phyloP scores from a whole-genome alignment of 129 eudicot species.

The Glebionis coronaria region DNA sequence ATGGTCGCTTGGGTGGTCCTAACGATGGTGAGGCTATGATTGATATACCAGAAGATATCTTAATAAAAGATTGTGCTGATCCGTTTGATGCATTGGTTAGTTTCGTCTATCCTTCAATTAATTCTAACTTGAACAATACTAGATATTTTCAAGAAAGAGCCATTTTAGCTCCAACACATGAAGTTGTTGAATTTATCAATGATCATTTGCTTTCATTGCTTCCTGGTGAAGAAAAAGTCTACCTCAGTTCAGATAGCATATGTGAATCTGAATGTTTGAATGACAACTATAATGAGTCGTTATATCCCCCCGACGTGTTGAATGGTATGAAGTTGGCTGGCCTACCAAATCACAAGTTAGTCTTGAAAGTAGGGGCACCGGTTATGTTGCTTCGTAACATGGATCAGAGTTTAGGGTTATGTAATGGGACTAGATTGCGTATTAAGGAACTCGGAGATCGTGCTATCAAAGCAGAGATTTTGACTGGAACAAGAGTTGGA shows the following conservation, averaged over 20 bases:
- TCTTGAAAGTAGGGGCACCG: neutral
- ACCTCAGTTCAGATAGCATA: neutral
- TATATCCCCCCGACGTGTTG: neutral
- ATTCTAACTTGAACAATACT: neutral
- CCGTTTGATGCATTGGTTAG: conserved; percentile 4
- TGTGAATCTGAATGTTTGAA: neutral
- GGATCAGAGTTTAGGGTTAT: neutral
- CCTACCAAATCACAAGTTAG: neutral
- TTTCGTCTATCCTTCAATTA: neutral
- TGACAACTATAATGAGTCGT: neutral
- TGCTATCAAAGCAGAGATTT: neutral
- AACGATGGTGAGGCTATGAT: too few species aligned
- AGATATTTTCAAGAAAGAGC: conserved; percentile 17
- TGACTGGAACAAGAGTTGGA: neutral
- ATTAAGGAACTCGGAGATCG: neutral
- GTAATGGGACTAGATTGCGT: neutral
- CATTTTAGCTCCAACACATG: conserved; percentile 16
- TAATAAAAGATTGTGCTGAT: neutral
- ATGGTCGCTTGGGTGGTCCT: too few species aligned
- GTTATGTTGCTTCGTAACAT: conserved; percentile 4
- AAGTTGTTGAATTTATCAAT: conserved; percentile 9
- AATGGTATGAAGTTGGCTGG: neutral
- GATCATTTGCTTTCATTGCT: neutral
- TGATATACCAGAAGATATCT: neutral
- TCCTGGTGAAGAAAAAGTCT: neutral